phyloP scores from a whole-genome alignment of 2,329 filamentous ascomycete species.

The Alternaria alternata region DNA sequence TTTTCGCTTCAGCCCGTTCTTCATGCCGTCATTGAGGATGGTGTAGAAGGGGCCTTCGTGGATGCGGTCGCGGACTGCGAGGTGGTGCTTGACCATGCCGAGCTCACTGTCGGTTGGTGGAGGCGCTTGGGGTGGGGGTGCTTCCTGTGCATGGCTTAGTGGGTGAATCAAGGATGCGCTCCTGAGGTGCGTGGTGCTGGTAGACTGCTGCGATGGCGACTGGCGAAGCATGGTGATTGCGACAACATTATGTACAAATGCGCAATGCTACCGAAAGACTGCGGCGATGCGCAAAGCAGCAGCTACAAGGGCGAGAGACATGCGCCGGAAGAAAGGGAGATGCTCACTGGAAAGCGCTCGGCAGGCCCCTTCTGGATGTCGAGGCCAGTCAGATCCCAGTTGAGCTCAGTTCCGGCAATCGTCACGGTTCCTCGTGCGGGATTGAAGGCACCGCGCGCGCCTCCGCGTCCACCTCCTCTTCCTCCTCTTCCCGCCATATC shows the following conservation, averaged over 20 bases:
- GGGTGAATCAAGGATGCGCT: slow-evolving; percentile 10
- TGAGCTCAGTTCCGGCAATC: slow-evolving; percentile 54
- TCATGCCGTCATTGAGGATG: slow-evolving; percentile 59
- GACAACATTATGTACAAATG: slow-evolving; percentile 17
- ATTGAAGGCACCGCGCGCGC: slow-evolving; percentile 40
- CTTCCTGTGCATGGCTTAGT: slow-evolving; percentile 40
- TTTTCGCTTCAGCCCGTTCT: slow-evolving; percentile 50
- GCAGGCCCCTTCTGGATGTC: slow-evolving; percentile 51
- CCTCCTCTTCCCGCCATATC: slow-evolving; percentile 44
- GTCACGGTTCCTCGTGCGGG: slow-evolving; percentile 46
- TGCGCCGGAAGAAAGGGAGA: slow-evolving; percentile 5
- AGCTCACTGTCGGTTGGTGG: slow-evolving; percentile 57
- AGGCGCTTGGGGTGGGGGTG: slow-evolving; percentile 47
- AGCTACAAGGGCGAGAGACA: neutral
- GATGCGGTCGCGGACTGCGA: slow-evolving; percentile 61
- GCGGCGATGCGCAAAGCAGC: slow-evolving; percentile 4
- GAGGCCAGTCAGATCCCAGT: slow-evolving; percentile 52
- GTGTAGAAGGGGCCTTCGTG: slow-evolving; percentile 69
- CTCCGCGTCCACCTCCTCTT: slow-evolving; percentile 39
- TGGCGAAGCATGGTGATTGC: slow-evolving; percentile 13
- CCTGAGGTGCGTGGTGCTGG: neutral
- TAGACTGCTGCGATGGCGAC: neutral
- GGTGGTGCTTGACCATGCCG: slow-evolving; percentile 59
- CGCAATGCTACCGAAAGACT: slow-evolving; percentile 7
- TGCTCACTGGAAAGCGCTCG: slow-evolving; percentile 53